Conservation (phyloP, 345 rosid species). For the Mercurialis annua region DNA sequence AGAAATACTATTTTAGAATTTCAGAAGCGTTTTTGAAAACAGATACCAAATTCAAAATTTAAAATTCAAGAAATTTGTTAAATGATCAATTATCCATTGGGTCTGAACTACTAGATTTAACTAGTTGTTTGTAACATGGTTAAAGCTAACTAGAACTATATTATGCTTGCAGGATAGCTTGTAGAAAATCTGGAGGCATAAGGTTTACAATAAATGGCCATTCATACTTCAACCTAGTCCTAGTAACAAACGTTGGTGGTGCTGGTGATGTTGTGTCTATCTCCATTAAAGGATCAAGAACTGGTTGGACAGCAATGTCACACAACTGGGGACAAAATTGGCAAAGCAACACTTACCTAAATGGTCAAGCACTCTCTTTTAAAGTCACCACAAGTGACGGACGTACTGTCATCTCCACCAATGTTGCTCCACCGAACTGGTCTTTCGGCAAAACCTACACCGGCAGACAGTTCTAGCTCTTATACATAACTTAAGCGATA, state of each 20-base stretch:
- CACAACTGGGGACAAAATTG: slow-evolving; percentile 36
- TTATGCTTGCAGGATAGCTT: slow-evolving; percentile 17
- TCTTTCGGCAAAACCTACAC: slow-evolving; percentile 27
- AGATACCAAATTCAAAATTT: too few relatives aligned
- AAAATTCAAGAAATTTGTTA: too few relatives aligned
- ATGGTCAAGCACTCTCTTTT: slow-evolving; percentile 26
- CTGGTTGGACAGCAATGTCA: slow-evolving; percentile 27
- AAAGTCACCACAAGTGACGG: slow-evolving; percentile 27
- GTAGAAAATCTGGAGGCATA: slow-evolving; percentile 23
- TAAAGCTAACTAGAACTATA: background rate
- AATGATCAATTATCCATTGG: too few relatives aligned
- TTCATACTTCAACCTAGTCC: slow-evolving; percentile 28
- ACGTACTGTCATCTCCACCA: slow-evolving; percentile 10
- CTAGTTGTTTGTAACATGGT: background rate
- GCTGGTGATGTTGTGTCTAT: slow-evolving; percentile 25
- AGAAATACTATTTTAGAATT: too few relatives aligned
- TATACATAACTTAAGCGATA: background rate
- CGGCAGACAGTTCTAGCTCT: slow-evolving; percentile 19
- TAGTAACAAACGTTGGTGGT: slow-evolving; percentile 28
- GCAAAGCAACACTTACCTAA: slow-evolving; percentile 25
- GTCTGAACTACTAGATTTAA: too few relatives aligned
- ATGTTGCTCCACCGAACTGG: slow-evolving; percentile 28
- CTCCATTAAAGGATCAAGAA: slow-evolving; percentile 20
- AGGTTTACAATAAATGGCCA: slow-evolving; percentile 29
- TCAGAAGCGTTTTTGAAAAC: too few relatives aligned